phyloP scores from a whole-genome alignment of 148 eudicot genomes.

The Cornus suecica region DNA sequence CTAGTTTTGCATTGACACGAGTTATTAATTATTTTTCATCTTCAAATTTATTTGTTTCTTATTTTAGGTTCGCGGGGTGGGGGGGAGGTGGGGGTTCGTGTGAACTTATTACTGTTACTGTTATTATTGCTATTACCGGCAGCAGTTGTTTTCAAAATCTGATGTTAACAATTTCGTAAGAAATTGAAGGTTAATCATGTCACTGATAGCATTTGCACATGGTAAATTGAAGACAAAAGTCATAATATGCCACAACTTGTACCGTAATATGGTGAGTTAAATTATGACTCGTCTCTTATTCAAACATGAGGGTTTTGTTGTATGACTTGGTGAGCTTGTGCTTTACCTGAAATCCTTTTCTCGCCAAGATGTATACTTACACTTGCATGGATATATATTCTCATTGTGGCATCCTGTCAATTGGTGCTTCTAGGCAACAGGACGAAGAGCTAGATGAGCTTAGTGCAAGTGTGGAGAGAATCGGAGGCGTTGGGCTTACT shows the following conservation, averaged over 20 bases:
- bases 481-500: conserved; percentile 86
- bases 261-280: not conserved
- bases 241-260: not conserved
- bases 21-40: too few species aligned
- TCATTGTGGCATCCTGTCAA: conserved; percentile 3
- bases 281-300: not conserved
- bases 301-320: not conserved
- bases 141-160: not conserved
- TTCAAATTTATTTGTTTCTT: too few species aligned
- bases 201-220: not conserved
- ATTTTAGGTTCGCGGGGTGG: not conserved
- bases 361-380: not conserved
- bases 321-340: not conserved
- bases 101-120: not conserved
- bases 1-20: not conserved
- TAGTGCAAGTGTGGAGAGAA: conserved; percentile 82
- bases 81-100: not conserved
- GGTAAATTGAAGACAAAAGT: not conserved
- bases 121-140: not conserved
- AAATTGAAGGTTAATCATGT: not conserved
- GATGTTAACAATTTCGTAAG: not conserved
- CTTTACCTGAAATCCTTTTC: not conserved
- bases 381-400: not conserved
- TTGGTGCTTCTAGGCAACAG: conserved; percentile 64
- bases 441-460: conserved; percentile 95